Conservation (phyloP, 192 early-diverging fungal species). For the Coemansia sp. region DNA sequence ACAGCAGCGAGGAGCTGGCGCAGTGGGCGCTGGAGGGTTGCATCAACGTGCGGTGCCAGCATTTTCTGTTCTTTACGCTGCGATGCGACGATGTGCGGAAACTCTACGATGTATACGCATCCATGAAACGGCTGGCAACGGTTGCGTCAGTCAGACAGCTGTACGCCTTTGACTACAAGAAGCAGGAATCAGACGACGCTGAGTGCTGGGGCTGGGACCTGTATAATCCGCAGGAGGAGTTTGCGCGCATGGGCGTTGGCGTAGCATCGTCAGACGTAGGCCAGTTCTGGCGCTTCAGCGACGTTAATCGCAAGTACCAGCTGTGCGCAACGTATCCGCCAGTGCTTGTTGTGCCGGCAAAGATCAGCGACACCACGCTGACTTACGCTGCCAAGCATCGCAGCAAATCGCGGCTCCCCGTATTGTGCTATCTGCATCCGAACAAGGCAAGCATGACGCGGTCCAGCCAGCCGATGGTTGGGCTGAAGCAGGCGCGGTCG, state of each 20-base stretch:
- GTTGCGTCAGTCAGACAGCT: conserved; percentile 71
- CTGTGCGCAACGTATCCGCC: conserved; percentile 90
- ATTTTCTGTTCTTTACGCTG: conserved; percentile 78
- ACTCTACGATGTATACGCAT: conserved; percentile 73
- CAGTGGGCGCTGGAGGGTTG: conserved; percentile 30
- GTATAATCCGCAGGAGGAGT: conserved; percentile 79
- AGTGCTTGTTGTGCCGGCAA: conserved; percentile 75
- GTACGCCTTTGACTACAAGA: conserved; percentile 72
- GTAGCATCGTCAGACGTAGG: conserved; percentile 12
- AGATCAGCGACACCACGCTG: conserved; percentile 88
- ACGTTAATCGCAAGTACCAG: conserved; percentile 76
- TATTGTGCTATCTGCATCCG: conserved; percentile 84
- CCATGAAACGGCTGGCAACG: conserved; percentile 79
- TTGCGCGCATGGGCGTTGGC: conserved; percentile 81
- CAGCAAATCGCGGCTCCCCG: conserved; percentile 88
- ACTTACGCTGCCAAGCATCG: conserved; percentile 87
- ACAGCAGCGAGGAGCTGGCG: conserved; percentile 16
- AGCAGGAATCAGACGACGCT: background rate
- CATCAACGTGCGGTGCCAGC: conserved; percentile 72
- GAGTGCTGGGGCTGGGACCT: conserved; percentile 63
- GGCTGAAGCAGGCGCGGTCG: conserved; percentile 90
- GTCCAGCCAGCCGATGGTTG: conserved; percentile 93
- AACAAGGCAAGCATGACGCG: conserved; percentile 90
- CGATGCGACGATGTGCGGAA: conserved; percentile 67
- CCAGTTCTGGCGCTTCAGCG: conserved; percentile 77